Base-by-base conservation (phyloP, 2,329 filamentous ascomycete species). In the Byssochlamys sp. region DNA sequence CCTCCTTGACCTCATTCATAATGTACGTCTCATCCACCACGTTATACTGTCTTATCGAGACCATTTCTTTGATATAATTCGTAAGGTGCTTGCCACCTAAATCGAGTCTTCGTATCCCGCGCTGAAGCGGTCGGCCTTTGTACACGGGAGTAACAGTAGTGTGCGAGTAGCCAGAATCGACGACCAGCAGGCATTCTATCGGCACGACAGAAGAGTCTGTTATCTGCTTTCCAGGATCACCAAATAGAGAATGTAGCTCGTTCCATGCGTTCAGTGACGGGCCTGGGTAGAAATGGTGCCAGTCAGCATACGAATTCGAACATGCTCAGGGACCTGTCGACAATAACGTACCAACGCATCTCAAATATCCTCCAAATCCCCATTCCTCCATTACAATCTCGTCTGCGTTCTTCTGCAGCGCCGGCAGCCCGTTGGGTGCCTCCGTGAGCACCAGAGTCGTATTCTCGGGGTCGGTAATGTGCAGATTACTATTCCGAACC, bases 301-400 rank as follows among this genome's bases (percentile, higher is more conserved):
- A 14, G 50, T 52, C 24, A 31, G 28, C 28, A 53, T 48, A 50
- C 33, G 9, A 19, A 24, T 45, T 45, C 14, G n/a, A 7, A 5
- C n/a, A 24, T 6, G 7, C 19, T n/a, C 7, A 45, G 19, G 39
- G n/a, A 45, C 3, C 39, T 5, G 39, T 45, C n/a, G 19, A 24
- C 9, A 29, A 55, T 59, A 71, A 83, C 78, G 64, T 69, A 82
- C 89, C 89, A 62, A 89, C 78, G 58, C 84, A 86, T 60, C 94
- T 84, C 62, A 87, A 88, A 74, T 95, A 95, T 63, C 88, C 87
- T 10, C 87, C 83, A 73, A 99, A 99, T 2, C 90, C 90, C 76
- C 94, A 99, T 70, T 97, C 91, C 70, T 99, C 94, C 77, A 99
- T 97, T 1, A 97, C 84, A 69, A 99, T 90, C 77, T 99, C 92